phyloP scores from a whole-genome alignment of 768 basidiomycete species.

The Psilocybe cubensis region DNA sequence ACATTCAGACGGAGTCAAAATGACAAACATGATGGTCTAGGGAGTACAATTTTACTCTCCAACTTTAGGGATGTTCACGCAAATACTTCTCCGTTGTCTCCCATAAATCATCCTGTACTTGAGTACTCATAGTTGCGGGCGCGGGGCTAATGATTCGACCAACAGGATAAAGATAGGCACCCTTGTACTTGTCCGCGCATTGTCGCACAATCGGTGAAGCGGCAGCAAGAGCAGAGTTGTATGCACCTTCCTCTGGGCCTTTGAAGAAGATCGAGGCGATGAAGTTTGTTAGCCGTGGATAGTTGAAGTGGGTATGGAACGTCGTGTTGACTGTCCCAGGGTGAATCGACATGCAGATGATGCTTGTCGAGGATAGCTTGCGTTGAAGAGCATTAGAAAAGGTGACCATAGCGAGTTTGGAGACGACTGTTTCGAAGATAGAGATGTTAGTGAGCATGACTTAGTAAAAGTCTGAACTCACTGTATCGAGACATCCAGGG shows the following conservation, averaged over 20 bases:
- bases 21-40: too few relatives aligned
- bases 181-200: conserved; percentile 38
- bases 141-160: conserved; percentile 31
- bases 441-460: background rate
- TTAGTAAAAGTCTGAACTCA: background rate
- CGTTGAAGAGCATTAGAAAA: conserved; percentile 19
- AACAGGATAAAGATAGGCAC: conserved; percentile 40
- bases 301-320: conserved; percentile 15
- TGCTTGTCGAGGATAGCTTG: conserved; percentile 23
- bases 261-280: conserved; percentile 21
- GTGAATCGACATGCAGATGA: conserved; percentile 40
- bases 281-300: conserved; percentile 20
- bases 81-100: conserved; percentile 33
- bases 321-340: conserved; percentile 44
- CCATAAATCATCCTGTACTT: conserved; percentile 43
- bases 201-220: conserved; percentile 37
- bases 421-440: conserved; percentile 6
- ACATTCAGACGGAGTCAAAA: too few relatives aligned
- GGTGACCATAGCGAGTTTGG: conserved; percentile 21
- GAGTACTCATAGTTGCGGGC: conserved; percentile 30
- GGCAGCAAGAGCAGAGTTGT: conserved; percentile 41
- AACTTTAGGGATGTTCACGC: background rate
- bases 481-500: conserved; percentile 19
- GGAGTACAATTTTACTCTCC: too few relatives aligned
- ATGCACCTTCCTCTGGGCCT: conserved; percentile 37